Evolutionary conservation across 495 filamentous ascomycete genomes (phyloP).

Genomic region (Penicillium flavigenum): DNA sequence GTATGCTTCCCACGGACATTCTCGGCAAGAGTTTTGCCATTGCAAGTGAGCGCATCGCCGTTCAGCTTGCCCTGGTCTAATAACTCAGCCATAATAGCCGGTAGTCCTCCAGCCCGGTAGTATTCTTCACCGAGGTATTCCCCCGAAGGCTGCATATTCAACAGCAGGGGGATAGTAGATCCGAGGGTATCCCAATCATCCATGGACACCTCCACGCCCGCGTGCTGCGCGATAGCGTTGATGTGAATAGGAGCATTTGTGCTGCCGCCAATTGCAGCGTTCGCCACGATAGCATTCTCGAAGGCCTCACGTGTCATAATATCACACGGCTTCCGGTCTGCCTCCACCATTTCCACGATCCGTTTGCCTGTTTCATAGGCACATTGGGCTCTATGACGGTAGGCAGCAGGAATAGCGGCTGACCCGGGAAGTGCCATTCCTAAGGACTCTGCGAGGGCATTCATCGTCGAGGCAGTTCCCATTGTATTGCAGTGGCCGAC

Average conservation of each 20-base stretch:
- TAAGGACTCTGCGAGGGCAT: slow-evolving; percentile 54
- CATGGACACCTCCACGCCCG: slow-evolving; percentile 49
- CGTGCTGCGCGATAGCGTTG: slow-evolving; percentile 55
- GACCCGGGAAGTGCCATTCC: slow-evolving; percentile 58
- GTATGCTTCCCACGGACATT: slow-evolving; percentile 45
- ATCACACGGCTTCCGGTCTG: slow-evolving; percentile 55
- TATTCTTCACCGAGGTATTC: slow-evolving; percentile 55
- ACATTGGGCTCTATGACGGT: slow-evolving; percentile 52
- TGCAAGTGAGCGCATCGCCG: slow-evolving; percentile 43
- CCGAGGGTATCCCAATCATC: slow-evolving; percentile 56
- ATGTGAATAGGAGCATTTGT: slow-evolving; percentile 59
- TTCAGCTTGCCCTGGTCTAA: slow-evolving; percentile 47
- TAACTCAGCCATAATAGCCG: slow-evolving; percentile 53
- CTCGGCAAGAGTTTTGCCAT: slow-evolving; percentile 40
- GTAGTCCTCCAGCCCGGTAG: slow-evolving; percentile 53
- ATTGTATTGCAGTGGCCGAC: slow-evolving; percentile 58
- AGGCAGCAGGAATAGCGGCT: slow-evolving; percentile 54
- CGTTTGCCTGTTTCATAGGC: slow-evolving; percentile 54
- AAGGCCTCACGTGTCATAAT: slow-evolving; percentile 56
- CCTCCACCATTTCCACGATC: slow-evolving; percentile 55
- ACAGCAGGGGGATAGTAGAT: slow-evolving; percentile 48
- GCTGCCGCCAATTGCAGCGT: slow-evolving; percentile 55
- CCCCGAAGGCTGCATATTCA: slow-evolving; percentile 57
- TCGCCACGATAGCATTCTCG: slow-evolving; percentile 54
- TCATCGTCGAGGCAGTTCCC: slow-evolving; percentile 60